Percentiles rank a stretch among this genome's conserved stretches.
Evolutionary conservation across 1,284 basidiomycete species (phyloP).

Genomic region (Volvariella surrecta): DNA sequence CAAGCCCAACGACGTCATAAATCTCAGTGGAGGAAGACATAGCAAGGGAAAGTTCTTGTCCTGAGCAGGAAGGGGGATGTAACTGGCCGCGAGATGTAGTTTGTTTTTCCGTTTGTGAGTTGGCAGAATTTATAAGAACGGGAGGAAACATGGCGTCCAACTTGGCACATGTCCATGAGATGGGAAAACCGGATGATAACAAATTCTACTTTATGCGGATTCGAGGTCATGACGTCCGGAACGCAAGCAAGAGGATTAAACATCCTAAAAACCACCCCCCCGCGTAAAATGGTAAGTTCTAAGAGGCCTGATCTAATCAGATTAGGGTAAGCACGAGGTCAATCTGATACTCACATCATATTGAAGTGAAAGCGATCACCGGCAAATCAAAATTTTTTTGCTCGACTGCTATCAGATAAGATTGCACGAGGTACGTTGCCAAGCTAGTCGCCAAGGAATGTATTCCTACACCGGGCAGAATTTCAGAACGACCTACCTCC

Average conservation of each 20-base stretch:
- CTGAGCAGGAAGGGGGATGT: neutral
- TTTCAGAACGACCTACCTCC: neutral
- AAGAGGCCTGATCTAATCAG: constrained; percentile 21
- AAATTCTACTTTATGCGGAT: constrained; percentile 7
- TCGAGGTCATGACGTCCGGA: too few relatives aligned
- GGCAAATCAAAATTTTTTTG: constrained; percentile 16
- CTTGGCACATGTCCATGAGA: too few relatives aligned
- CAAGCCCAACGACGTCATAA: constrained; percentile 46
- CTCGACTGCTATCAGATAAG: constrained; percentile 25
- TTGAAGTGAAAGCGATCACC: constrained; percentile 1
- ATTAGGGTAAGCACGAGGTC: constrained; percentile 10
- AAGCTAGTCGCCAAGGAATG: constrained; percentile 9
- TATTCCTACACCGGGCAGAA: neutral
- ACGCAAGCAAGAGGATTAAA: constrained; percentile 18
- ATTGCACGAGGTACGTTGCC: constrained; percentile 15
- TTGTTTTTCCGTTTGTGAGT: too few relatives aligned
- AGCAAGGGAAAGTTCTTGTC: constrained; percentile 1
- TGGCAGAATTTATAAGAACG: too few relatives aligned
- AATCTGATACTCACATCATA: neutral
- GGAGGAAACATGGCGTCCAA: too few relatives aligned
- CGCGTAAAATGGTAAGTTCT: neutral
- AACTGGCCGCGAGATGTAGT: neutral
- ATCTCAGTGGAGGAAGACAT: constrained; percentile 12
- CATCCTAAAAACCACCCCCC: too few relatives aligned
- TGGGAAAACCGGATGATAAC: neutral